Base-by-base conservation (phyloP, 495 filamentous ascomycete genomes). In the Xylaria nigripes region DNA sequence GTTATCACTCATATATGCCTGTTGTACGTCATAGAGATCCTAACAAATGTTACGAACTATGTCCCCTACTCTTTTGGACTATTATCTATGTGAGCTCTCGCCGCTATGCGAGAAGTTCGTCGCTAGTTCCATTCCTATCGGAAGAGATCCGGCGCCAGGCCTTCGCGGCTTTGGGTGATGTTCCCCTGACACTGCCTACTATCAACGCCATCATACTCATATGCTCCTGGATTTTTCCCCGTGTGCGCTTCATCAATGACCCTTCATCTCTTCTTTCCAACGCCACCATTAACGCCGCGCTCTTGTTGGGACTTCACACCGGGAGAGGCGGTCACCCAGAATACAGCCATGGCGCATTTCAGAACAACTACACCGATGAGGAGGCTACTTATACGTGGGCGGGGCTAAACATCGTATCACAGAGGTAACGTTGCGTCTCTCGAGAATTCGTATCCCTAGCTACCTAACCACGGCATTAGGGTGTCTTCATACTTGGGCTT, bases 351-450 rank as follows among this genome's bases (percentile, higher is more conserved):
- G 60, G 57, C 15, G 59, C 50, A 10, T 68, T 64, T 22, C 57
- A 67, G 40, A 63, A 62, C 29, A 65, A 61, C 21, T 67, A 66
- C 40, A 68, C 68, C 0, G 68, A 76, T 36, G 72, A 74, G n/a
- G 72, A 72, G 43, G 72, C 72, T 6, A 61, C 59, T 1, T 73
- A 66, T 50, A 74, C 72, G 2, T 76, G 72, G 72, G 70, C 68
- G 2, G 72, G 69, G 2, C 72, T 69, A 60, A 72, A 70, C 32
- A 71, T 76, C 10, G 57, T 74, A 9, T 64, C 68, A 3, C 72
- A 75, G 29, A 67, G 70, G 67, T 69, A 54, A 1, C 29, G 30
- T 42, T 24, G 8, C 9, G 8, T 30, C 27, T 9, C 19, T 7
- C n/a, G 25, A n/a, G n/a, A 59, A 61, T n/a, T 55, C 6, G n/a